Base-by-base conservation (phyloP, 257 asterid species). In the Voacanga thouarsii region DNA sequence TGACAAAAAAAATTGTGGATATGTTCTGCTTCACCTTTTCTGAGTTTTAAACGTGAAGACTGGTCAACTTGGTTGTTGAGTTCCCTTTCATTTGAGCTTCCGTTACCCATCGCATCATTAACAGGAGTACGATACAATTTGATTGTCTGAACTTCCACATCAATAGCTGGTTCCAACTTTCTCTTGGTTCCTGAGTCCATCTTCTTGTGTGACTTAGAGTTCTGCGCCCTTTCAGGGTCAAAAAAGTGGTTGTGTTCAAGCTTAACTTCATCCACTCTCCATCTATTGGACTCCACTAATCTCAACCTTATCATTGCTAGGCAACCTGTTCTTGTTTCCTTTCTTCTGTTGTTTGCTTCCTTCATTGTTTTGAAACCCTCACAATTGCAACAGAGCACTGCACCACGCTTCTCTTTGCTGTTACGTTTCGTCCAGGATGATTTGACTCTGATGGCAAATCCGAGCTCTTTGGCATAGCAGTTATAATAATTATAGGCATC, bases 241-340 rank as follows among this genome's bases (percentile, higher is more conserved):
- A 93, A 90, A 71, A 76, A 75, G 78, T 93, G 97, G 84, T 92
- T 93, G 86, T 93, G 98, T 53, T 90, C 94, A 11, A 90, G 92
- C 53, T 82, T 86, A 47, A 86, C 95, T 79, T 90, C 98, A 49
- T 89, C 90, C 43, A 91, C 85, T 60, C 94, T 86, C 98, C 98
- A 93, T 77, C 97, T 89, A 79, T 78, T 90, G 43, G 94, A 89
- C 71, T 87, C 91, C 71, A 79, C 89, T 72, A 90, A 82, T 77
- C 97, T 89, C 88, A 90, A 79, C 81, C 96, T 86, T 81, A 93
- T 68, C 96, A 93, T 93, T 24, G 96, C 98, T 75, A 86, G 89
- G 80, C 97, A 93, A 57, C 98, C 97, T 0, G 98, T 91, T 82
- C 98, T 86, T 43, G 97, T 91, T 82, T 93, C 98, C 83, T 89